Percentiles rank a stretch among this genome's conserved stretches.
These are phyloP conservation scores for Neurospora tetraspora DNA, from an alignment of 495 filamentous ascomycete genomes.

Conservation along the genomic window DNA sequence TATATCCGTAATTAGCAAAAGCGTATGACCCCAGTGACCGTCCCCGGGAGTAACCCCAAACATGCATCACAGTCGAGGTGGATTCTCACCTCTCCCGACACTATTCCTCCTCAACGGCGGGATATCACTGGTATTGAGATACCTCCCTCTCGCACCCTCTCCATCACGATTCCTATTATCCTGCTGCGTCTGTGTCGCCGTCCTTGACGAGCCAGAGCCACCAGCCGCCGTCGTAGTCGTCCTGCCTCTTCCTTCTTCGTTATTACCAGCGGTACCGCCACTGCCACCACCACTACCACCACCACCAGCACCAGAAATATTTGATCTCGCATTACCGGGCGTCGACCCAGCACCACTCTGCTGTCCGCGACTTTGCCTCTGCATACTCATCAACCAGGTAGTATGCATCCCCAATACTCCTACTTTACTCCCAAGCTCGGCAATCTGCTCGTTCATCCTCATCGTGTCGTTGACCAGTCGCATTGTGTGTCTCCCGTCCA, in stretches of 20 bases:
- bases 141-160: not conserved
- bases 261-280: not conserved
- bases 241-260: not conserved
- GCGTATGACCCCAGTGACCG: not conserved
- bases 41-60: not conserved
- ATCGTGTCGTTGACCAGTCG: constrained; percentile 41
- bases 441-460: constrained; percentile 40
- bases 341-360: constrained; percentile 3
- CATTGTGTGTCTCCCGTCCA: constrained; percentile 37
- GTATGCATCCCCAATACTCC: constrained; percentile 45
- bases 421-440: constrained; percentile 42
- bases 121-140: not conserved
- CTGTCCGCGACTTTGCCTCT: constrained; percentile 15
- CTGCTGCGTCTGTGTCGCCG: not conserved
- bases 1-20: not conserved
- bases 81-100: constrained; percentile 4
- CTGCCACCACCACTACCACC: not conserved
- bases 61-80: constrained; percentile 1
- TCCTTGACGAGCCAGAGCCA: not conserved
- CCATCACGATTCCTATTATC: not conserved
- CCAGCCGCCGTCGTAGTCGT: not conserved
- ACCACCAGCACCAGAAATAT: not conserved
- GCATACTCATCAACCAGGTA: constrained; percentile 41
- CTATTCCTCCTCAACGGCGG: not conserved
- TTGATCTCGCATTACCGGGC: not conserved